Percentiles rank a stretch among this genome's conserved stretches.
These are phyloP conservation scores for Russula compacta DNA, from an alignment of 768 basidiomycete species.

Conservation along the genomic window DNA sequence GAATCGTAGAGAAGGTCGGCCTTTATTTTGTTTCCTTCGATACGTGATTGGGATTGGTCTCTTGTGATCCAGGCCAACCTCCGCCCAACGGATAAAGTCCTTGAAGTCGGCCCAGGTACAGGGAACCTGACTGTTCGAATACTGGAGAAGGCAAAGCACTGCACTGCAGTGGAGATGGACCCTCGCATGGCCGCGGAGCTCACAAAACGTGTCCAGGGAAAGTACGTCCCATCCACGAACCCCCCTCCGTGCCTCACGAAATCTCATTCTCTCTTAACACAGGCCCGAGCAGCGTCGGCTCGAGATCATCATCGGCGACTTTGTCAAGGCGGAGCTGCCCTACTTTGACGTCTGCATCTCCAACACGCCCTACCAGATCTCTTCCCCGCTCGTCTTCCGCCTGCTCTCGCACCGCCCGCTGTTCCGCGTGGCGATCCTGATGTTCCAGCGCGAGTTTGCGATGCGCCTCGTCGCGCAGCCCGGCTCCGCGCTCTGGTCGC, in stretches of 20 bases:
- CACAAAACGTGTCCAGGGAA: slow-evolving; percentile 95
- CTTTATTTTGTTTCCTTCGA: not conserved
- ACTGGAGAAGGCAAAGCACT: slow-evolving; percentile 85
- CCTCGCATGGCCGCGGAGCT: slow-evolving; percentile 98
- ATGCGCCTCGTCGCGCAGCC: slow-evolving; percentile 83
- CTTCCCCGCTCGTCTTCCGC: slow-evolving; percentile 94
- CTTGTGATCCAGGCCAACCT: slow-evolving; percentile 60
- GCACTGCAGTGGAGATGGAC: slow-evolving; percentile 95
- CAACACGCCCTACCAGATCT: slow-evolving; percentile 99
- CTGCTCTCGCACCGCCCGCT: slow-evolving; percentile 93
- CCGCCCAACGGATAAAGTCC: slow-evolving; percentile 88
- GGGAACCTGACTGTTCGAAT: slow-evolving; percentile 94
- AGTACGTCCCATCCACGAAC: slow-evolving; percentile 46
- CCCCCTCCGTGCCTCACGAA: not conserved
- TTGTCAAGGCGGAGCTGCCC: slow-evolving; percentile 95
- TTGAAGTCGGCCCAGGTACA: slow-evolving; percentile 97
- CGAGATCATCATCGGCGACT: slow-evolving; percentile 93
- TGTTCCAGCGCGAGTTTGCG: slow-evolving; percentile 99
- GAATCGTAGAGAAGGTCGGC: slow-evolving; percentile 54
- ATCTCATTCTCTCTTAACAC: not conserved
- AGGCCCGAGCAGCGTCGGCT: slow-evolving; percentile 95
- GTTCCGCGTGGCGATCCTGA: slow-evolving; percentile 90
- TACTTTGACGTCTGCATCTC: slow-evolving; percentile 99
- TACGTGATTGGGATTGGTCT: not conserved
- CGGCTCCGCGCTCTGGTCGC: slow-evolving; percentile 80